These are phyloP conservation scores for Eucalyptus brandiana DNA, from an alignment of 345 rosid genomes.

Conservation along the genomic window DNA sequence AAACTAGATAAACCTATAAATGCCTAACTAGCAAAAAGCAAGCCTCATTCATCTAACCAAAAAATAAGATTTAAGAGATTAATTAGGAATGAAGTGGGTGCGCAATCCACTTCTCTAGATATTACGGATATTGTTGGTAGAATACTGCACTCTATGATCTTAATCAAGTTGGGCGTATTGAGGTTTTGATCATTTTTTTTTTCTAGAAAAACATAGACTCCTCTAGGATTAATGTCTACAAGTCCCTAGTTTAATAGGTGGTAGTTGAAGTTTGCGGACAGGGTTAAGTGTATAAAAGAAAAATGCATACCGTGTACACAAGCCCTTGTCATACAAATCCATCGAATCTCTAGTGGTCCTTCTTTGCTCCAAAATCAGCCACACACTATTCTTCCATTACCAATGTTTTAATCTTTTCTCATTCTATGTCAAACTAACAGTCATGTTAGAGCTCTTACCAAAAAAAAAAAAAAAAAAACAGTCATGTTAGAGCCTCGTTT, in stretches of 20 bases:
- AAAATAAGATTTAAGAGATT: not conserved
- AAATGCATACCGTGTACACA: not conserved
- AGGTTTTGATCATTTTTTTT: not conserved
- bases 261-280: not conserved
- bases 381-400: not conserved
- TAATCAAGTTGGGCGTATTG: not conserved
- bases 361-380: not conserved
- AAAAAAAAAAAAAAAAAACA: no score
- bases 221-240: not conserved
- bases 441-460: no score
- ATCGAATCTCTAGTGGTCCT: not conserved
- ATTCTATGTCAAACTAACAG: no score
- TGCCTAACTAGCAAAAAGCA: not conserved
- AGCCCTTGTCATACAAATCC: not conserved
- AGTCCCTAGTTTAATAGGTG: not conserved
- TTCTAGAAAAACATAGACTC: not conserved
- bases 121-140: not conserved
- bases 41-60: not conserved
- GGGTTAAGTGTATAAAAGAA: not conserved
- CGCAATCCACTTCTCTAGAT: not conserved
- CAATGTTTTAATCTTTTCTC: no score
- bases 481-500: no score
- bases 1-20: not conserved
- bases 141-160: not conserved
- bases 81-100: not conserved